Base-by-base conservation (phyloP, 2,329 filamentous ascomycete species). In the Colletotrichum sp. region DNA sequence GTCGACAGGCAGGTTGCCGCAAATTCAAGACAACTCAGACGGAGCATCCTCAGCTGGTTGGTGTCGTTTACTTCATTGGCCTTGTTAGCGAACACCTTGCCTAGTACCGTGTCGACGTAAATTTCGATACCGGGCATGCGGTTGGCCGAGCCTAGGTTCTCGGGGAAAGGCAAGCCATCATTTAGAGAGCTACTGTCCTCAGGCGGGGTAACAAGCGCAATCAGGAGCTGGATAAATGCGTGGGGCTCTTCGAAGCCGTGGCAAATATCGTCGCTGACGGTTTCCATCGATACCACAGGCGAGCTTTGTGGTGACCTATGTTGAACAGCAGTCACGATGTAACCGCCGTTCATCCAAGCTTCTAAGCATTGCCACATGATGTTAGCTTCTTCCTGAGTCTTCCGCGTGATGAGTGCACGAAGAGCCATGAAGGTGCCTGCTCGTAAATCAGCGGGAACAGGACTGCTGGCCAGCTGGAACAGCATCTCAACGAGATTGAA, bases 41-140 rank as follows among this genome's bases (percentile, higher is more conserved):
- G 93, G 70, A 99, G 86, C 10, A 96, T 89, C 60, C 93, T 92
- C 30, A 92, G 90, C 82, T 98, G 95, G 55, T 92, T 86, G 65
- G 92, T 86, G 77, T 95, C 94, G 71, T 89, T 86, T 8, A 94
- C 84, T 71, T 95, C 93, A 43, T 90, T 90, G 13, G 91, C 87
- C 77, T 92, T 94, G 66, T 91, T 89, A 18, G 91, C 92, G 80
- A 98, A 94, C 18, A 98, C 92, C 72, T 93, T 91, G 18, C 95
- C 95, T 78, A 99, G 86, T 24, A 96, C 93, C 82, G 97, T 98
- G 84, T 99, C 98, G 72, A 99, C 90, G 80, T 98, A 99, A 3
- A 94, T 92, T 76, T 98, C 96, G 76, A 99, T 95, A 3, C 98
- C 97, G 16, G 96, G 92, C 80, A 88, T 87, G 69, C 97, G 93